These are phyloP conservation scores for Neckera pumila DNA, from an alignment of 225 moss, liverwort and hornwort species.

Conservation along the genomic window DNA sequence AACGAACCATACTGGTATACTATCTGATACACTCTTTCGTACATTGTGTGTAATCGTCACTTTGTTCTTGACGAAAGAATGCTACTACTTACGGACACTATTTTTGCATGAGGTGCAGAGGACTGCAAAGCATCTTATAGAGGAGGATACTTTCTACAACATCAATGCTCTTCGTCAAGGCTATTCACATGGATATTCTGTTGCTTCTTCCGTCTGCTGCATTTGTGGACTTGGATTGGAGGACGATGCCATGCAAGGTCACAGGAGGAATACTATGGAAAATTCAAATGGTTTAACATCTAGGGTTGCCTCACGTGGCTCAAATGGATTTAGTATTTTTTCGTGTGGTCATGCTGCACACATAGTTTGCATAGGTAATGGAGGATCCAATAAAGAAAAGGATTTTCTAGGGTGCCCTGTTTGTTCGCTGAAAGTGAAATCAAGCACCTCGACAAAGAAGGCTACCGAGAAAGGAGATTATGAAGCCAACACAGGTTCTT, in stretches of 20 bases:
- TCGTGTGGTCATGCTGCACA: constrained; percentile 93
- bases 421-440: constrained; percentile 41
- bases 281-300: constrained; percentile 22
- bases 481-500: constrained; percentile 7
- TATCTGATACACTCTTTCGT: not conserved
- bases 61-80: not conserved
- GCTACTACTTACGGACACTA: not conserved
- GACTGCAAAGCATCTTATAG: constrained; percentile 86
- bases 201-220: constrained; percentile 51
- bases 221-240: constrained; percentile 66
- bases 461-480: not conserved
- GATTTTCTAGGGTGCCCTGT: constrained; percentile 32
- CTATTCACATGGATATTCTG: constrained; percentile 66
- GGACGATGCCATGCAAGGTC: constrained; percentile 20
- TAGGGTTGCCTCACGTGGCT: constrained; percentile 9
- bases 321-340: constrained; percentile 54
- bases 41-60: not conserved
- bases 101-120: constrained; percentile 45
- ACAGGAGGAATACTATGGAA: not conserved
- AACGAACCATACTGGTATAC: constrained; percentile 84
- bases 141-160: constrained; percentile 86
- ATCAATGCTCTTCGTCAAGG: constrained; percentile 65
- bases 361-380: constrained; percentile 19
- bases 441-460: constrained; percentile 20
- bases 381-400: constrained; percentile 9